phyloP scores from a whole-genome alignment of 169 alveolate genomes.

The Pseudocohnilembus persalinus region DNA sequence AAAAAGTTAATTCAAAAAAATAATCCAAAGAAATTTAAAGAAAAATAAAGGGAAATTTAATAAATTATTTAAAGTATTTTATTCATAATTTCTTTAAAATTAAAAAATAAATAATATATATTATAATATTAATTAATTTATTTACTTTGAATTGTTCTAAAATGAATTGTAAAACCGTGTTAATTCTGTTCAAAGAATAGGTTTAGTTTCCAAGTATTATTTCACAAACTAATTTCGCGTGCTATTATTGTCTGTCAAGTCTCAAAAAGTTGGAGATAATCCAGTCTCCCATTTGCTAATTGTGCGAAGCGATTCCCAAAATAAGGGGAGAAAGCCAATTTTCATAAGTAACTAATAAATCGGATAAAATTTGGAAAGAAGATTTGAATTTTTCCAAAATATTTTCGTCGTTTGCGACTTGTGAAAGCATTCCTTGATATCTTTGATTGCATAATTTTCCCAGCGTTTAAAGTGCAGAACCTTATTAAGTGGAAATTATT shows the following conservation, averaged over 20 bases:
- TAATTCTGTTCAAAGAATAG: not conserved
- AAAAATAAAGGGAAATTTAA: too few species aligned
- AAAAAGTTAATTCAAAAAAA: too few species aligned
- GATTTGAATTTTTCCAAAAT: slow-evolving; percentile 2
- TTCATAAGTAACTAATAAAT: slow-evolving; percentile 1
- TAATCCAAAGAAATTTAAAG: too few species aligned
- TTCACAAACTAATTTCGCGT: slow-evolving; percentile 21
- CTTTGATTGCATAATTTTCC: slow-evolving; percentile 18
- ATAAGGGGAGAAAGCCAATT: slow-evolving; percentile 8
- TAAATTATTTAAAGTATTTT: too few species aligned
- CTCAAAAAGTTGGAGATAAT: not conserved
- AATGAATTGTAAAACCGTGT: slow-evolving; percentile 1
- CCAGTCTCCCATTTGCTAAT: slow-evolving; percentile 25
- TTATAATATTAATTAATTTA: too few species aligned
- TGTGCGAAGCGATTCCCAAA: slow-evolving; percentile 5
- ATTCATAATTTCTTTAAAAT: too few species aligned
- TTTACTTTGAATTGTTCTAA: too few species aligned
- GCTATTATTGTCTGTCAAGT: not conserved
- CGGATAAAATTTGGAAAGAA: not conserved
- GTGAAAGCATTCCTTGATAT: not conserved
- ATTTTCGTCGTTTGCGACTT: not conserved
- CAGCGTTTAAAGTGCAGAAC: not conserved
- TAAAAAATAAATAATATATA: too few species aligned
- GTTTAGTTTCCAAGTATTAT: not conserved
- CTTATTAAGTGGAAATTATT: slow-evolving; percentile 1